Evolutionary conservation across 2,329 filamentous ascomycete genomes (phyloP).

Genomic region (Rhinocladiella mackenziei): DNA sequence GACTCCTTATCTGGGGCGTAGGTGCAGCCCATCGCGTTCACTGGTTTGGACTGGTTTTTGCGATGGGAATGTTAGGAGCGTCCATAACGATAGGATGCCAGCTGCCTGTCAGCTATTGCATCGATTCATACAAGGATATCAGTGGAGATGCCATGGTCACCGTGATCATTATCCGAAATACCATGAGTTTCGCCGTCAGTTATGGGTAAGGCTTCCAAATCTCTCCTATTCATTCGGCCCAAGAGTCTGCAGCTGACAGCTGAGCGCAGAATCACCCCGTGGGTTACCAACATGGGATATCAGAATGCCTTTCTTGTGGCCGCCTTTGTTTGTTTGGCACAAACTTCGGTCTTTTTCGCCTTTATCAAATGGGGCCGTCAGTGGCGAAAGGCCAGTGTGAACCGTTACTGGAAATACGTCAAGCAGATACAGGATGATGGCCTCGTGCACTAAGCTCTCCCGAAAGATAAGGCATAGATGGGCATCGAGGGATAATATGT

Average conservation of each 20-base stretch:
- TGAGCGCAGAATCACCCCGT: slow-evolving; percentile 51
- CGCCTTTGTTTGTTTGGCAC: slow-evolving; percentile 38
- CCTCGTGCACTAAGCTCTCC: slow-evolving; percentile 13
- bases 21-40: slow-evolving; percentile 49
- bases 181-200: slow-evolving; percentile 48
- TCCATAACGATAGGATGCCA: slow-evolving; percentile 45
- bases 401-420: slow-evolving; percentile 18
- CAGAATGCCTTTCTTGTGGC: slow-evolving; percentile 46
- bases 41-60: slow-evolving; percentile 49
- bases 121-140: slow-evolving; percentile 49
- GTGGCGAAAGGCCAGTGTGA: slow-evolving; percentile 3
- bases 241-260: slow-evolving; percentile 29
- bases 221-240: neutral
- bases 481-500: too few relatives aligned
- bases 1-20: slow-evolving; percentile 50
- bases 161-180: slow-evolving; percentile 49
- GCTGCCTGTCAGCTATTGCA: slow-evolving; percentile 45
- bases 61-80: slow-evolving; percentile 46
- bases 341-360: slow-evolving; percentile 28
- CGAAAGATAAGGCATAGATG: too few relatives aligned
- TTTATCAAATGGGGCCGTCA: slow-evolving; percentile 17
- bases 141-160: slow-evolving; percentile 49
- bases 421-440: slow-evolving; percentile 12
- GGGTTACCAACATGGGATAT: slow-evolving; percentile 41
- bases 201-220: slow-evolving; percentile 35